Conservation (phyloP, 148 eudicot genomes). For the Selenicereus undatus region DNA sequence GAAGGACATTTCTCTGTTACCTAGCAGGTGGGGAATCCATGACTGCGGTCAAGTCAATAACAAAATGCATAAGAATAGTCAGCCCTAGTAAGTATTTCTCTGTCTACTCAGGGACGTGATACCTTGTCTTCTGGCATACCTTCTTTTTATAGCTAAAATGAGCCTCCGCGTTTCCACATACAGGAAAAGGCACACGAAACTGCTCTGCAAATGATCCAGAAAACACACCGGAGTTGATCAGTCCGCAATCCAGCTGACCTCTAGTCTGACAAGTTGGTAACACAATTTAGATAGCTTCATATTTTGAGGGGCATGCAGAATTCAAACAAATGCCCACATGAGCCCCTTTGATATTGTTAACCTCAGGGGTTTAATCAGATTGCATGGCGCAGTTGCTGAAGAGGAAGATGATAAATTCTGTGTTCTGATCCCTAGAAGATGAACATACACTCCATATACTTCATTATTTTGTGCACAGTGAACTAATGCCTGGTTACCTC, state of each 20-base stretch:
- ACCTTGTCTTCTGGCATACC: conserved; percentile 1
- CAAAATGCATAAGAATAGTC: conserved; percentile 54
- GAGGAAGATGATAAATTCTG: not conserved
- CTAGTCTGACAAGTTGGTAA: conserved; percentile 17
- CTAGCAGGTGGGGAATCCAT: conserved; percentile 53
- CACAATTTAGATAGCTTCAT: not conserved
- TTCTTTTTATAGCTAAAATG: not conserved
- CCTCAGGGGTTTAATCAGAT: conserved; percentile 1
- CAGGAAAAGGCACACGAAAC: conserved; percentile 46
- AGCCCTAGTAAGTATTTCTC: conserved; percentile 63
- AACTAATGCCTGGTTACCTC: not conserved
- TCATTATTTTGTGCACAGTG: not conserved
- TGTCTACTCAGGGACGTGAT: not conserved
- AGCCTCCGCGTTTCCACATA: conserved; percentile 11
- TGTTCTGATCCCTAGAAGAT: not conserved
- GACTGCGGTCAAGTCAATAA: conserved; percentile 59
- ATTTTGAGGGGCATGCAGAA: not conserved
- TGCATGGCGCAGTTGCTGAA: not conserved
- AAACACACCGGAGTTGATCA: conserved; percentile 26
- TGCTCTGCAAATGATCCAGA: conserved; percentile 25
- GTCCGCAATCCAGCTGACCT: conserved; percentile 6
- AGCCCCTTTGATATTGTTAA: not conserved
- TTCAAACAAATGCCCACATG: not conserved
- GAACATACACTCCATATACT: not conserved
- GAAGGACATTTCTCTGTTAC: not conserved